Evolutionary conservation across 768 basidiomycete species (phyloP), one percentile per base, ranked within the genome.

Genomic region (Tulasnella sp.): DNA sequence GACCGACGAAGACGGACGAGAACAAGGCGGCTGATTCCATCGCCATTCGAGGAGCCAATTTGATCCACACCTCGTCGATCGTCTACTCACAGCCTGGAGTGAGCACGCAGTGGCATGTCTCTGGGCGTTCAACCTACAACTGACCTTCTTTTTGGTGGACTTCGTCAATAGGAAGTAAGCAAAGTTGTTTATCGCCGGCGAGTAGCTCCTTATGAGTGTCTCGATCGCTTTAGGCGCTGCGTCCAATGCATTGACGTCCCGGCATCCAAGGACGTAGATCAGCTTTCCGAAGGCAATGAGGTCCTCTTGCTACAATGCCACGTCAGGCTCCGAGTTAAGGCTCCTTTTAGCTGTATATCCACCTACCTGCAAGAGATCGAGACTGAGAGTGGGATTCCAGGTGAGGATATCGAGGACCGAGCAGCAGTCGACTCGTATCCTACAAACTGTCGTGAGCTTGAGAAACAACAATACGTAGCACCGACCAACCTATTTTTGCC

Each of bases 21-120:
- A 92, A 84, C n/a, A 88, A 84, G 32, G 92, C 92, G 73, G 95
- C 90, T 79, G 96, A 85, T 80, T 98, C 95, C n/a, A 84, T 84
- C 75, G 88, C 77, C 65, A 91, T 80, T 77, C 87, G 84, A 7
- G 85, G 85, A 8, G 88, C 89, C 65, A 96, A 86, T 83, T 92
- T 88, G 22, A 93, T 89, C 67, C 96, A 84, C 35, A 94, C 82
- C 67, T 94, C 89, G 26, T 89, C 88, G 73, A 98, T 89, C 44
- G 77, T 88, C 89, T 95, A 80, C 32, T 17, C 5, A 5, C 12
- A 47, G 1, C 34, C 8, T 67, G 67, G 22, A 75, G 35, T 32
- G 44, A 12, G 37, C 32, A 9, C 47, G n/a, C 42, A n/a, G n/a
- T n/a, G n/a, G n/a, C n/a, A n/a, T n/a, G n/a, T n/a, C n/a, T n/a